Conservation (phyloP, 2,329 filamentous ascomycete species). For the Hymenoscyphus occultus region DNA sequence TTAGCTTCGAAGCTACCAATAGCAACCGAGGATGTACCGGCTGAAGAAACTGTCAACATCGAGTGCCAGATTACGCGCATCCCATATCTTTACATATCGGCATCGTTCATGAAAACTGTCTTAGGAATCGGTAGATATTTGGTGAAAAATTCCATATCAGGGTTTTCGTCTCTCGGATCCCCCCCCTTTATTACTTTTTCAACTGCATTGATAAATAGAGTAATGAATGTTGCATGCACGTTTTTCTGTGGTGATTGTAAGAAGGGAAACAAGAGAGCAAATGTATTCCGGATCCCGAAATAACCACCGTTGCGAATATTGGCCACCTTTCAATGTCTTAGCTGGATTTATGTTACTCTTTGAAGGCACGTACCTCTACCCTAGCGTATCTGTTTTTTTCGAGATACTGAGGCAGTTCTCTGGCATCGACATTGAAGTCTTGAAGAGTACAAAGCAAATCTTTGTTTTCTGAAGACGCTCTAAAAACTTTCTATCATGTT, state of each 20-base stretch:
- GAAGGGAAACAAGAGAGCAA: constrained; percentile 35
- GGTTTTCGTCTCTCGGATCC: constrained; percentile 5
- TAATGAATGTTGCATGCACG: constrained; percentile 40
- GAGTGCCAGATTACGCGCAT: constrained; percentile 8
- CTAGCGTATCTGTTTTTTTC: constrained; percentile 34
- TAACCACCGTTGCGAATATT: constrained; percentile 42
- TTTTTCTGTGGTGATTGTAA: constrained; percentile 38
- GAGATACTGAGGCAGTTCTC: constrained; percentile 26
- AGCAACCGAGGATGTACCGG: constrained; percentile 9
- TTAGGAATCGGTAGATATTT: constrained; percentile 17
- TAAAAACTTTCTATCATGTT: constrained; percentile 36
- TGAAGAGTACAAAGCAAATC: constrained; percentile 34
- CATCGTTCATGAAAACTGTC: constrained; percentile 5
- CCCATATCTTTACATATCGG: constrained; percentile 7
- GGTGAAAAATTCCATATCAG: constrained; percentile 8
- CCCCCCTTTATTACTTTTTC: constrained; percentile 14
- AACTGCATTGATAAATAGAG: constrained; percentile 41
- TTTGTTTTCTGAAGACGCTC: constrained; percentile 24
- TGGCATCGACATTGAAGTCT: constrained; percentile 26
- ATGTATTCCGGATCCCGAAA: constrained; percentile 32
- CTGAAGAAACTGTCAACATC: constrained; percentile 24
- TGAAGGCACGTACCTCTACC: constrained; percentile 38
- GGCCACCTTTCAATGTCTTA: constrained; percentile 34
- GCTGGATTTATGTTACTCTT: neutral
- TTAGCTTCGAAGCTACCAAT: constrained; percentile 1